These are phyloP conservation scores for Cymbidium sinense DNA, from an alignment of 106 monocot species.

Conservation along the genomic window DNA sequence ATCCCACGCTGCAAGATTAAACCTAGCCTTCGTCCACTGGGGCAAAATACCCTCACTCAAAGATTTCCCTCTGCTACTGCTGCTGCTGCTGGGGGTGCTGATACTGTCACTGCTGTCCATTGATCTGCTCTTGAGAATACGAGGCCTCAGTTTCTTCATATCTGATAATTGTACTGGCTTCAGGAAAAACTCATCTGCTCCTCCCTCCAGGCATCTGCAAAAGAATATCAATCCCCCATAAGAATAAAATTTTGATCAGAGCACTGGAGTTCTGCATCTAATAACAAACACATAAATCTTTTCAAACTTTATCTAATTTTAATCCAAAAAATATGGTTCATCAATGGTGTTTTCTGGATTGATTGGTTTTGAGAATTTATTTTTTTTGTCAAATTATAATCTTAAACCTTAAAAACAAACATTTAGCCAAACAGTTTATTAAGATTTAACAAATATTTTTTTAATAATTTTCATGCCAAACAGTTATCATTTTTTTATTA, in stretches of 20 bases:
- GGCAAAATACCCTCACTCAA: constrained; percentile 41
- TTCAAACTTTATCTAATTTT: background rate
- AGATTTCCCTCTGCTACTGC: constrained; percentile 39
- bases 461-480: too few relatives aligned
- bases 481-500: too few relatives aligned
- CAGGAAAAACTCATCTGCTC: constrained; percentile 81
- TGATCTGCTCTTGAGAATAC: constrained; percentile 48
- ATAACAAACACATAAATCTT: background rate
- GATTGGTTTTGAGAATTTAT: too few relatives aligned
- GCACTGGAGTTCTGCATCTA: background rate
- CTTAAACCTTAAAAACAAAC: too few relatives aligned
- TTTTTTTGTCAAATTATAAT: too few relatives aligned
- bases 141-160: constrained; percentile 55
- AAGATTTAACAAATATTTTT: too few relatives aligned
- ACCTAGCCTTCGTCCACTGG: constrained; percentile 56
- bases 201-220: constrained; percentile 73
- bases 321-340: background rate
- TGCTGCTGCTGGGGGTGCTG: background rate
- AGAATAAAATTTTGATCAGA: background rate
- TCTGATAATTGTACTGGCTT: constrained; percentile 77
- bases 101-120: background rate
- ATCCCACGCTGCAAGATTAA: background rate
- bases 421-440: too few relatives aligned
- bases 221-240: background rate
- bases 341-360: too few relatives aligned